Evolutionary conservation across 345 rosid genomes (phyloP).

Genomic region (Rhizophora mangle): DNA sequence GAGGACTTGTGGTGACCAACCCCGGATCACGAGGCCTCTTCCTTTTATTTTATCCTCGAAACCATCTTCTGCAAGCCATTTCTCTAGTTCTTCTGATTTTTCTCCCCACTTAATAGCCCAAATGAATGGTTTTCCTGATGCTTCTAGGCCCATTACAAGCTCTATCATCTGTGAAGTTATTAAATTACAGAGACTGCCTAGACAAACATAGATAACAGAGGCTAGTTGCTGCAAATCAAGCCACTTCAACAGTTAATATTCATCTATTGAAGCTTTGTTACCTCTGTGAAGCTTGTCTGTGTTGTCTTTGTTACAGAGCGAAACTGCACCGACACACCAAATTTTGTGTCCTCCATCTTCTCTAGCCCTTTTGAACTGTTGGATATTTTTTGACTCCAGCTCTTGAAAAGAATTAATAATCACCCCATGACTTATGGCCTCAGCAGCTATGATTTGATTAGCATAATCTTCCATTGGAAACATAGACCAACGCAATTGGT

Average conservation of each 20-base stretch:
- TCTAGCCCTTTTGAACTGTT: conserved; percentile 26
- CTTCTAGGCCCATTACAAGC: conserved; percentile 47
- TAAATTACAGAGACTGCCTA: conserved; percentile 43
- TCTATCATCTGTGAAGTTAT: conserved; percentile 35
- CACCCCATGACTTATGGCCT: conserved; percentile 29
- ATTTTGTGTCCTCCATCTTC: conserved; percentile 20
- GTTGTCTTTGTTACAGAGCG: conserved; percentile 25
- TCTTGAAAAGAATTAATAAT: conserved; percentile 44
- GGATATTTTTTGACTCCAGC: conserved; percentile 33
- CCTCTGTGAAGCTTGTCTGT: conserved; percentile 43
- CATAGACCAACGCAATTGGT: conserved; percentile 13
- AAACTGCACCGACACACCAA: conserved; percentile 54
- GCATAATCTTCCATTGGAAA: background rate
- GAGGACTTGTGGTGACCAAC: conserved; percentile 58
- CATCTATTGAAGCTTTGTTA: conserved; percentile 20
- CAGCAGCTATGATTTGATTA: conserved; percentile 16
- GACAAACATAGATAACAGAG: conserved; percentile 48
- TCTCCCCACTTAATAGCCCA: conserved; percentile 42
- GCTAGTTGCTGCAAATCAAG: conserved; percentile 32
- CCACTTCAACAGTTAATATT: conserved; percentile 36
- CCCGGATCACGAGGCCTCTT: conserved; percentile 44
- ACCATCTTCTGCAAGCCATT: conserved; percentile 35
- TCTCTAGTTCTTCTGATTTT: conserved; percentile 14
- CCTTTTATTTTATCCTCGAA: conserved; percentile 39
- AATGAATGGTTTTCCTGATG: conserved; percentile 42